Base-by-base conservation (phyloP, 1,139 yeast species). In the Suhomyces anneliseae region DNA sequence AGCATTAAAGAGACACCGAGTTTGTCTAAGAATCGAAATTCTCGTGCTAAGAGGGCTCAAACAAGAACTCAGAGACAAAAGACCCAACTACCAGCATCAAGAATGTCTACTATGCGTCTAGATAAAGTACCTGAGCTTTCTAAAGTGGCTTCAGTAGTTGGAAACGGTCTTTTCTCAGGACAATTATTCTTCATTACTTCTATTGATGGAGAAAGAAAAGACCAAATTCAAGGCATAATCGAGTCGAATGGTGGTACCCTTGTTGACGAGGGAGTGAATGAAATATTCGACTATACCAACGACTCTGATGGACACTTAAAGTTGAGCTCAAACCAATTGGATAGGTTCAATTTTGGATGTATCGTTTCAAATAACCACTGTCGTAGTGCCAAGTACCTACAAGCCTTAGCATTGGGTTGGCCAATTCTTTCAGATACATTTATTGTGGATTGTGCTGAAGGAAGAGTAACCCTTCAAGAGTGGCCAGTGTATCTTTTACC, bases 401-500 rank as follows among this genome's bases (percentile, higher is more conserved):
- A 90, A 59, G 83, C 88, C 0, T 66, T 90, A n/a, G 90, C 95
- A 0, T 63, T 90, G 38, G 95, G 95, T 2, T 90, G 96, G 96
- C 98, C 98, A 1, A 79, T 90, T 15, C 59, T 92, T 32, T 82
- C 89, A 3, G 78, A 79, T 51, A 63, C 69, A 11, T 90, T 79
- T 55, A 71, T 92, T 8, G 64, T 67, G n/a, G 86, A 84, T 52
- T 77, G 87, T 47, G 57, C 79, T 1, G 54, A 56, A 3, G 61
- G 64, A 36, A 46, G 52, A 0, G 34, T 48, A 0, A 45, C 50
- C 12, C 59, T 70, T 4, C 52, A 57, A 8, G 55, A 63, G 27
- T 82, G 92, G 83, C 68, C 61, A 12, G 67, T 74, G 27, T 90
- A 84, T 61, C 59, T 87, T 3, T 67, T 90, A 37, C 87, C 95